Percentiles rank a stretch among this genome's conserved stretches.
These are phyloP conservation scores for Monoraphidium neglectum DNA, from an alignment of 139 green algal genomes.

Conservation along the genomic window DNA sequence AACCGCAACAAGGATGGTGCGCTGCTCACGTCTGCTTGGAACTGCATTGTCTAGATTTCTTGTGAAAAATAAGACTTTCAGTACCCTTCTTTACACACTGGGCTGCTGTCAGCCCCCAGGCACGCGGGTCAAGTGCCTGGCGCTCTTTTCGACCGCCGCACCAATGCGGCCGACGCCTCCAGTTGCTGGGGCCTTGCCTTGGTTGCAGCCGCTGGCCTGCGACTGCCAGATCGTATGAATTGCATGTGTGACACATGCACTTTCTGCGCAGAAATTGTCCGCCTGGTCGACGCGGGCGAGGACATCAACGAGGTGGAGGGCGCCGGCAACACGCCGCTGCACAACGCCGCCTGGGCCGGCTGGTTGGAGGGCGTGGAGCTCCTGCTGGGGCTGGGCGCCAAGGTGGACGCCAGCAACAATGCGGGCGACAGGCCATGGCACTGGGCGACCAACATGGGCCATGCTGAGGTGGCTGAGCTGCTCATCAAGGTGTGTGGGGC, in stretches of 20 bases:
- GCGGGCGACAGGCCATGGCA: slow-evolving; percentile 89
- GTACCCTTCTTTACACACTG: too few species aligned
- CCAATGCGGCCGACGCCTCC: too few species aligned
- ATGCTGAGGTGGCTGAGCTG: slow-evolving; percentile 71
- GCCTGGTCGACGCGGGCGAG: slow-evolving; percentile 61
- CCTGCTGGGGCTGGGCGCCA: slow-evolving; percentile 85
- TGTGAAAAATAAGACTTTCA: too few species aligned
- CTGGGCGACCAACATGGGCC: slow-evolving; percentile 81
- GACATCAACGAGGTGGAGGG: slow-evolving; percentile 94
- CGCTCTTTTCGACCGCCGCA: too few species aligned
- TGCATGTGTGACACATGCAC: too few species aligned
- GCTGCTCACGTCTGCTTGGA: neutral
- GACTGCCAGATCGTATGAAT: too few species aligned
- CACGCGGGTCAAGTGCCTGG: too few species aligned
- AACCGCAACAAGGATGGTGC: slow-evolving; percentile 69
- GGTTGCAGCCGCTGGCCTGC: too few species aligned
- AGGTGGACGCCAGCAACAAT: slow-evolving; percentile 94
- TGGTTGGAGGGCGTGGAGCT: slow-evolving; percentile 86
- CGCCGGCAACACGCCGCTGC: slow-evolving; percentile 89
- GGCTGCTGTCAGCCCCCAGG: too few species aligned
- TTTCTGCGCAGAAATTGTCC: slow-evolving; percentile 50
- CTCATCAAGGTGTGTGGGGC: slow-evolving; percentile 68
- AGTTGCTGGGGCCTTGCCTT: too few species aligned
- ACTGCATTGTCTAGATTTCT: neutral
- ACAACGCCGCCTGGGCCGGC: slow-evolving; percentile 73